Base-by-base conservation (phyloP, 768 basidiomycete species). In the Tulasnella sp. region DNA sequence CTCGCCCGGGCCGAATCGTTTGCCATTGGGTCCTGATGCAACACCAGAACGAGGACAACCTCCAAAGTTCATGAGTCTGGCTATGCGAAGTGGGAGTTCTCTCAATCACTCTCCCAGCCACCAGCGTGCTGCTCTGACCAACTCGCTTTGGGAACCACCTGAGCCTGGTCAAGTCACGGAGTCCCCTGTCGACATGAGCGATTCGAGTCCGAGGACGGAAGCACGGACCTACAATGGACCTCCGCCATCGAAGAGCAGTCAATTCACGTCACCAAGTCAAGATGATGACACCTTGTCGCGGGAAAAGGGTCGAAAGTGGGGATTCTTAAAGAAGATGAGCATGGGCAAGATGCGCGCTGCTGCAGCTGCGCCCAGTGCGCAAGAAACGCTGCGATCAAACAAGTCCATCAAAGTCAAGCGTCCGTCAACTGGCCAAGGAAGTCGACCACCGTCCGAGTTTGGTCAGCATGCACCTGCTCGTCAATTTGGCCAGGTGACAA, bases 311-410 rank as follows among this genome's bases (percentile, higher is more conserved):
- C 85, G 90, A 73, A 90, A 93, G 75, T 97, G 96, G 96, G 95
- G 96, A 3, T 97, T 98, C 85, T 85, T 98, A 77, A 94, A 77
- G 85, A 98, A 98, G 85, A 97, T 98, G 95, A 97, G 95, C 7
- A 97, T 96, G 94, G 91, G 94, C 17, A 94, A 92, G 83, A 91
- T 97, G 85, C 89, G 89, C 80, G 68, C 76, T 31, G 64, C 39
- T 36, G 36, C 58, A 0, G 36, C 22, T 17, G 40, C 34, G 9
- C 34, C 19, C 4, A 22, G n/a, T 22, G 22, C 40, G 15, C 75
- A 31, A 19, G 67, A 68, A 4, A 40, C 75, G 2, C 4, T 76
- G 5, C 58, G 75, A 36, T 34, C 64, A 5, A 38, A 34, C 22
- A 68, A 40, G 37, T 37, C 40, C 0, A 42, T 19, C 34, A 54